These are phyloP conservation scores for Russula lepida DNA, from an alignment of 768 basidiomycete species.

Conservation along the genomic window DNA sequence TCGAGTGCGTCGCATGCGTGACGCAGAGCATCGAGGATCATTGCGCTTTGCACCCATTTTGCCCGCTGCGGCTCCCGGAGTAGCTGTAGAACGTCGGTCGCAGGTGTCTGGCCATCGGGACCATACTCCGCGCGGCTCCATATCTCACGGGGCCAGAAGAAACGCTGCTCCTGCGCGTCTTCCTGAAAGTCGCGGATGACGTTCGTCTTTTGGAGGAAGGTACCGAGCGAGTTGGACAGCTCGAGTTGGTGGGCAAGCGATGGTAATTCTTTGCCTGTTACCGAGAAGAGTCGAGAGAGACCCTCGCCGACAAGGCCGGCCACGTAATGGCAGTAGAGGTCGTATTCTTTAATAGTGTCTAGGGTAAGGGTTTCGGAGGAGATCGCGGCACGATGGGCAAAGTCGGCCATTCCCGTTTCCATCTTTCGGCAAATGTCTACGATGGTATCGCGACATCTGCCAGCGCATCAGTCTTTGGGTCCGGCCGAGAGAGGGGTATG, in stretches of 20 bases:
- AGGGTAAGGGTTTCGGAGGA: conserved; percentile 63
- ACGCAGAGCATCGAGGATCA: conserved; percentile 80
- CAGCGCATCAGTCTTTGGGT: background rate
- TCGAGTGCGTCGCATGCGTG: conserved; percentile 84
- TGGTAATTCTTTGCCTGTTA: conserved; percentile 70
- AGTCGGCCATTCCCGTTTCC: conserved; percentile 94
- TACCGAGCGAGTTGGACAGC: conserved; percentile 90
- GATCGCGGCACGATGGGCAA: conserved; percentile 66
- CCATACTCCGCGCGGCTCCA: conserved; percentile 62
- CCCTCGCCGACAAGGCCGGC: conserved; percentile 97
- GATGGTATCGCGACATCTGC: conserved; percentile 70
- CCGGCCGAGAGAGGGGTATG: background rate
- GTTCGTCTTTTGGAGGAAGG: conserved; percentile 95
- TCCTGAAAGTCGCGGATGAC: conserved; percentile 94
- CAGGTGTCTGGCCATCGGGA: conserved; percentile 28
- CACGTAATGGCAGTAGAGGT: conserved; percentile 97
- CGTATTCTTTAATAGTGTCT: conserved; percentile 75
- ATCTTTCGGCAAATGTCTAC: conserved; percentile 79
- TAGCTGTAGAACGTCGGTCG: conserved; percentile 63
- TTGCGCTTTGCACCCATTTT: conserved; percentile 74
- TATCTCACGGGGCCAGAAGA: conserved; percentile 93
- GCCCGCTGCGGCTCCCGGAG: conserved; percentile 55
- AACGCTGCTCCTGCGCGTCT: conserved; percentile 74
- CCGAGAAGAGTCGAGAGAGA: conserved; percentile 78
- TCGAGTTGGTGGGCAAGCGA: conserved; percentile 77